Base-by-base conservation (phyloP, 352 stramenopile species). In the Phytophthora brassicae region DNA sequence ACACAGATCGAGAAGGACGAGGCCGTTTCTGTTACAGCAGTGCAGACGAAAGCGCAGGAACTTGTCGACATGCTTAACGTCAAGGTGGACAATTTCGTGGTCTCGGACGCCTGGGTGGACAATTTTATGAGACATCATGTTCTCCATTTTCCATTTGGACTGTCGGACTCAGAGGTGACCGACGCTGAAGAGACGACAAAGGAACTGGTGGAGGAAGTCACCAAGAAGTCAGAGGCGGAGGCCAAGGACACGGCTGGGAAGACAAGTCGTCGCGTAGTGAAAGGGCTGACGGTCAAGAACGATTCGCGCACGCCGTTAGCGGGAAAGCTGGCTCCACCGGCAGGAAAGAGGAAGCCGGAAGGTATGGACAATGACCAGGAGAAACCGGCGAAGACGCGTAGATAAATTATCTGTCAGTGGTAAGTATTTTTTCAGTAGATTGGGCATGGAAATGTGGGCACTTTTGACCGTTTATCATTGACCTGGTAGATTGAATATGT, bases 71-170 rank as follows among this genome's bases (percentile, higher is more conserved):
- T 44, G 43, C 8, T 68, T 13, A 48, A 66, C 22, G 44, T 45
- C 13, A 38, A 7, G 28, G 48, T 53, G 17, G 57, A 66, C 39
- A 63, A 58, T 11, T 75, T 75, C n/a, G 41, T 49, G 16, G 52
- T 69, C 11, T 75, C 67, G 9, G 59, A 75, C 13, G 5, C 12
- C n/a, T 75, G 67, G 67, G 54, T 72, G 39, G 67, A 75, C 46
- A 60, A 8, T 24, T 75, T 75, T 19, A 53, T 75, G 39, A 39
- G 58, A n/a, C 52, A 46, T 8, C 41, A 75, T 20, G 51, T 75
- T 0, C 67, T 75, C 2, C 47, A 66, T 39, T 75, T 42, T 53
- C 49, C 63, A 1, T 75, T 69, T 55, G 62, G 51, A 13, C 23
- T 64, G 17, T 74, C 66, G 14, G 63, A 75, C 8, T 51, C 17